Percentiles rank a stretch among this genome's conserved stretches.
phyloP scores from a whole-genome alignment of 306 rosid species.

The Abrus pulchellus region DNA sequence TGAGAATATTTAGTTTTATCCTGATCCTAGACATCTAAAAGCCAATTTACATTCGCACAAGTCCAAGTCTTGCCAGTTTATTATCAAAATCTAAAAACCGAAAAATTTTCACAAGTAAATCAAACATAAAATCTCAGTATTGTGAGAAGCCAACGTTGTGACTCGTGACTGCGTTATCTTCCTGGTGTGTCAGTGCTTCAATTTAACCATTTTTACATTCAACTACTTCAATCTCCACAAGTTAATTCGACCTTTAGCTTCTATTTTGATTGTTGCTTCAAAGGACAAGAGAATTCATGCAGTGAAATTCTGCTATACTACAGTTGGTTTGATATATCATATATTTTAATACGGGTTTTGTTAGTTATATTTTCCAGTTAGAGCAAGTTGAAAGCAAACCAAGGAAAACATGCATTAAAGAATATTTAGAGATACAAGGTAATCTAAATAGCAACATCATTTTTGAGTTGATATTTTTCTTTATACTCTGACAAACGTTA shows the following conservation, averaged over 20 bases:
- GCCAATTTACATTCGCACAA: no score
- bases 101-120: no score
- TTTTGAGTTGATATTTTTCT: not conserved
- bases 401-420: constrained; percentile 26
- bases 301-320: not conserved
- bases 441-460: constrained; percentile 1
- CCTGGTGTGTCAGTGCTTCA: no score
- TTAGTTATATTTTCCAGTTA: not conserved
- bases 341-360: not conserved
- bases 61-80: no score
- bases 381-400: not conserved
- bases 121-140: no score
- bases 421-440: not conserved
- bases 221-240: not conserved
- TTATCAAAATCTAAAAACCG: no score
- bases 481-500: constrained; percentile 16
- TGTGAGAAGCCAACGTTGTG: no score
- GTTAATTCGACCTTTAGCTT: not conserved
- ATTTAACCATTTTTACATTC: not conserved
- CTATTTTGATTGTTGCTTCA: not conserved
- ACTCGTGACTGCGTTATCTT: no score
- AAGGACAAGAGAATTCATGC: not conserved
- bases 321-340: not conserved
- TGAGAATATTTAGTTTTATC: no score
- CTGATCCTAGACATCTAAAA: no score